Conservation (phyloP, 176 grass and related monocot species). For the Cocos nucifera region DNA sequence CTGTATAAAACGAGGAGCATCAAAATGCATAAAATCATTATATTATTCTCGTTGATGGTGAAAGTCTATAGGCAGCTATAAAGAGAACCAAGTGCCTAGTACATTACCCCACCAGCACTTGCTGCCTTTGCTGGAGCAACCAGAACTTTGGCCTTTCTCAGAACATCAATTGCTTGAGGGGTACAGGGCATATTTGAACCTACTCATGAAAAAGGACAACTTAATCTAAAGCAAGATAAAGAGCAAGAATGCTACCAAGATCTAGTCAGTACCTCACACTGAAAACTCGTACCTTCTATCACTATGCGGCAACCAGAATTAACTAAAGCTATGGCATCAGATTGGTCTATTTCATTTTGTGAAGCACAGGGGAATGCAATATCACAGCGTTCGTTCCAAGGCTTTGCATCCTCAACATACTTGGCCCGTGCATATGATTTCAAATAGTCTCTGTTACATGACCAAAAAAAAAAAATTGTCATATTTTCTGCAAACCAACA, state of each 20-base stretch:
- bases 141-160: constrained; percentile 79
- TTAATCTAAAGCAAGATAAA: constrained; percentile 20
- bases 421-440: constrained; percentile 87
- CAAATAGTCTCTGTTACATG: constrained; percentile 73
- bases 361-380: constrained; percentile 95
- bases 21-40: too few relatives aligned
- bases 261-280: constrained; percentile 11
- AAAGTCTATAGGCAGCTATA: too few relatives aligned
- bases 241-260: background rate
- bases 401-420: constrained; percentile 77
- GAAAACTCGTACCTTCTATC: constrained; percentile 60
- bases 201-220: constrained; percentile 26
- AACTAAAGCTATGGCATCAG: constrained; percentile 65
- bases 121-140: constrained; percentile 96
- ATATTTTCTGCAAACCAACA: constrained; percentile 29
- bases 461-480: constrained; percentile 15
- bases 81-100: background rate
- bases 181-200: constrained; percentile 97
- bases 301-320: constrained; percentile 78
- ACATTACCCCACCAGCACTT: constrained; percentile 95
- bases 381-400: constrained; percentile 76
- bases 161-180: constrained; percentile 74
- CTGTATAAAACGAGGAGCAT: too few relatives aligned
- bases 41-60: too few relatives aligned
- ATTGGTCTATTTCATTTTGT: constrained; percentile 91